Percentiles rank a stretch among this genome's conserved stretches.
phyloP scores from a whole-genome alignment of 2,329 filamentous ascomycete genomes.

The Hymenoscyphus fructigenus region DNA sequence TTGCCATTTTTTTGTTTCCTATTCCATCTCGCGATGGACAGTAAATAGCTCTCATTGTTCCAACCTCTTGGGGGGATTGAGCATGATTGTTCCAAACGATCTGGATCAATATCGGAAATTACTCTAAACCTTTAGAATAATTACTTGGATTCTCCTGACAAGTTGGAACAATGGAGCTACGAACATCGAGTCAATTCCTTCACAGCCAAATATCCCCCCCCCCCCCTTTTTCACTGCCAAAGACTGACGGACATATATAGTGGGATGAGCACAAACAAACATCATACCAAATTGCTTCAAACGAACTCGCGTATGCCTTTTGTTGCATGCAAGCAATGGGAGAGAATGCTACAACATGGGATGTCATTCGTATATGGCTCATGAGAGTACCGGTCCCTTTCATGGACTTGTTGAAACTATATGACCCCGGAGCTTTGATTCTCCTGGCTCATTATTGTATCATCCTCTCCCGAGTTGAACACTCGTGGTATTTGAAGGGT shows the following conservation, averaged over 20 bases:
- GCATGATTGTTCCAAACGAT: neutral
- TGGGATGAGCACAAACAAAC: neutral
- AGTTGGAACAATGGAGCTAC: neutral
- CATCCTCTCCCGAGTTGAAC: constrained; percentile 21
- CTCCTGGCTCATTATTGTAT: constrained; percentile 29
- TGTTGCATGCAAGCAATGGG: constrained; percentile 10
- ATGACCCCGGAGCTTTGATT: constrained; percentile 22
- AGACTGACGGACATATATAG: neutral
- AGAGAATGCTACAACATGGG: constrained; percentile 22
- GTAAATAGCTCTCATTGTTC: neutral
- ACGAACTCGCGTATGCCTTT: constrained; percentile 21
- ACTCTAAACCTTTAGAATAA: neutral
- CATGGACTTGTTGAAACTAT: constrained; percentile 16
- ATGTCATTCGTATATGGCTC: constrained; percentile 24
- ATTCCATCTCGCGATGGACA: no score
- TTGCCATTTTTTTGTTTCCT: neutral
- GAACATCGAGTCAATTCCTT: neutral
- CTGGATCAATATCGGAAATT: neutral
- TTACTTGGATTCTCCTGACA: neutral
- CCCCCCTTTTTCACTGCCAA: no score
- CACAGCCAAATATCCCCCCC: no score
- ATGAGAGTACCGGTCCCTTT: constrained; percentile 19
- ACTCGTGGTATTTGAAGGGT: constrained; percentile 24
- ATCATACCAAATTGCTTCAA: neutral
- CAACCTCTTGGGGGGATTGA: neutral